Percentiles rank a stretch among this genome's conserved stretches.
Conservation (phyloP, 306 rosid species). For the Pterocarpus macrocarpus region DNA sequence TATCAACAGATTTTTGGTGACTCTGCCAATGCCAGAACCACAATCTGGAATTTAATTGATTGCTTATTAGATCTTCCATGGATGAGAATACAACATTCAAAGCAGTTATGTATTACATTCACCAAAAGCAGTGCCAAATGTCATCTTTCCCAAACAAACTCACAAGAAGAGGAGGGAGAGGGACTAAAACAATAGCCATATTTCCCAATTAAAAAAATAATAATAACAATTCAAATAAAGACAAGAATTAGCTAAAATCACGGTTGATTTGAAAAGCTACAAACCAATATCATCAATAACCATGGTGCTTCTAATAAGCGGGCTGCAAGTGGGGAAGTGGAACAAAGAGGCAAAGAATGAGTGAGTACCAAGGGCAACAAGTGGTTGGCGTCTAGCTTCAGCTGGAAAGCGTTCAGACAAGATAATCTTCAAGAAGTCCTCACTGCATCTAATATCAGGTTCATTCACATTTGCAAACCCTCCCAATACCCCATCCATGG, state of each 20-base stretch:
- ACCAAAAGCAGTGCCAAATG: conserved; percentile 22
- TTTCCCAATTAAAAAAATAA: neutral
- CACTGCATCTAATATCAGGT: conserved; percentile 77
- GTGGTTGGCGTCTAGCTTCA: conserved; percentile 58
- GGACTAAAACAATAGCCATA: conserved; percentile 19
- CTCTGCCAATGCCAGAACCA: conserved; percentile 98
- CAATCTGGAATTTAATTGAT: conserved; percentile 70
- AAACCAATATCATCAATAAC: conserved; percentile 18
- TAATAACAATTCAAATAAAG: neutral
- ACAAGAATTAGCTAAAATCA: neutral
- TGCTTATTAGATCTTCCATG: conserved; percentile 25
- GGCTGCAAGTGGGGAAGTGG: neutral
- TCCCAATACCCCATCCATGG: conserved; percentile 89
- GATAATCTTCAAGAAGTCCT: conserved; percentile 73
- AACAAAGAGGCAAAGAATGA: conserved; percentile 5
- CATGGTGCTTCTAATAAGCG: neutral
- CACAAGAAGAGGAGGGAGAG: neutral
- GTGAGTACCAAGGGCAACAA: conserved; percentile 81
- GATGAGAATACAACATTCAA: conserved; percentile 13
- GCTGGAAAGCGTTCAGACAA: conserved; percentile 65
- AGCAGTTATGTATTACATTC: neutral
- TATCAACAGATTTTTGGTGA: conserved; percentile 85
- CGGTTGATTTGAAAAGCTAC: neutral
- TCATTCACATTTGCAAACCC: conserved; percentile 78
- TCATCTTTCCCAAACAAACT: neutral